Percentiles rank a stretch among this genome's conserved stretches.
Evolutionary conservation across 768 basidiomycete genomes (phyloP).

Genomic region (Asterophora parasitica): DNA sequence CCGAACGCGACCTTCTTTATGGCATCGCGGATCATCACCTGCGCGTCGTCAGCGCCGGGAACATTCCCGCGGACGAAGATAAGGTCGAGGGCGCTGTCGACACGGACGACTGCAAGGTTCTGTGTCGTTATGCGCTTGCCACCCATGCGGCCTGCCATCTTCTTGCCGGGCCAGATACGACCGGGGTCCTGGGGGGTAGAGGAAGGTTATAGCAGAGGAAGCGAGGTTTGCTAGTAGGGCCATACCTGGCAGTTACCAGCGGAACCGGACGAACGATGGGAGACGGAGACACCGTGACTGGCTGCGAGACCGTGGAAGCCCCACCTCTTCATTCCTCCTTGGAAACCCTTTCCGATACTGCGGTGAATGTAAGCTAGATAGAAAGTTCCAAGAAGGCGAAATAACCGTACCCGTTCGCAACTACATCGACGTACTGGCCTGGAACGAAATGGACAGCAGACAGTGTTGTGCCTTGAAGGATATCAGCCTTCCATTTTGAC

Average conservation of each 20-base stretch:
- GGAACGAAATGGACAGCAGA: conserved; percentile 96
- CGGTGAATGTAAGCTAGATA: background rate
- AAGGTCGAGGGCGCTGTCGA: conserved; percentile 83
- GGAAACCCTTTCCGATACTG: conserved; percentile 96
- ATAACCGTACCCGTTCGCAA: conserved; percentile 77
- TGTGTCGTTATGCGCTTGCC: conserved; percentile 76
- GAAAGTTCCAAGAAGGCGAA: background rate
- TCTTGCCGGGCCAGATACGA: conserved; percentile 93
- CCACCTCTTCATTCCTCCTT: conserved; percentile 96
- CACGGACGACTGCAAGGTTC: conserved; percentile 83
- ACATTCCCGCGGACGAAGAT: conserved; percentile 90
- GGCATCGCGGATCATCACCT: conserved; percentile 81
- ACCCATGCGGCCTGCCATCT: conserved; percentile 96
- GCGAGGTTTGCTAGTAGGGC: background rate
- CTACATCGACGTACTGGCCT: conserved; percentile 91
- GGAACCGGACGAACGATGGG: conserved; percentile 89
- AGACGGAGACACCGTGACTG: conserved; percentile 93
- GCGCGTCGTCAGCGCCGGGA: conserved; percentile 85
- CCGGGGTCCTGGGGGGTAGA: conserved; percentile 76
- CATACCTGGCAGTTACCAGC: conserved; percentile 92
- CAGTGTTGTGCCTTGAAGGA: conserved; percentile 67
- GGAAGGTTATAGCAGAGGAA: conserved; percentile 1
- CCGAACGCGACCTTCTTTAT: conserved; percentile 75
- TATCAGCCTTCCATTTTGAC: background rate
- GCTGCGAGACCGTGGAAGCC: conserved; percentile 88